Evolutionary conservation across 768 basidiomycete genomes (phyloP), one percentile per base, ranked within the genome.

Genomic region (Lactarius hengduanensis): DNA sequence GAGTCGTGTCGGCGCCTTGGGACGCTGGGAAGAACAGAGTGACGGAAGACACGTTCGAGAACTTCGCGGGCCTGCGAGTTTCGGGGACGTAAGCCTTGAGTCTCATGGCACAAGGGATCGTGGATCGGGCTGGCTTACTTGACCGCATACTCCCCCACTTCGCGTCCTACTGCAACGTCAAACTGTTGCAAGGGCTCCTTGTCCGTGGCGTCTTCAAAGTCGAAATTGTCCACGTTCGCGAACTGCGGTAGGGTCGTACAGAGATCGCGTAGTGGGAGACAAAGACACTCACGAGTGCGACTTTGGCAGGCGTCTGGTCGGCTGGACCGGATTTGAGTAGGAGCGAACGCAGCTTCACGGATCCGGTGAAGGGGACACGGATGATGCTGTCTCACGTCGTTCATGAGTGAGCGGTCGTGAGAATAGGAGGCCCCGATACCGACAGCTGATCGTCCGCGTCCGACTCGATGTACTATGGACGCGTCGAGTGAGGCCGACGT

Each of bases 401-500:
- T 28, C 47, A 50, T 50, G 50, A 53, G 22, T 56, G 38, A 32
- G 45, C n/a, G 38, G 22, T 62, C 28, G 36, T 41, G 6, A 40
- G 53, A 18, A 34, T 10, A 20, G 28, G 50, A 53, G 6, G 41
- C 10, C 57, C 55, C 34, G 28, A 34, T 57, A 67, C 81, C 71
- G 76, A 92, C 92, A 97, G 76, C 76, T 94, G 90, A 73, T 96
- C 94, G 76, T 96, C 95, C 40, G 90, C 90, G 69, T 97, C 95
- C 20, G 92, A 94, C 76, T 94, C 90, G 65, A 95, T 74, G 67
- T 78, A 91, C 94, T 97, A 70, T 15, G 38, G 5, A 38, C 9
- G 40, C 63, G 43, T 22, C 62, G 22, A 28, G 62, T 54, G 26
- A 64, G 20, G 47, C 43, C 7, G 34, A 34, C 34, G 34, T 34